Evolutionary conservation across 768 basidiomycete genomes (phyloP).

Genomic region (Leccinum fibrillosum): DNA sequence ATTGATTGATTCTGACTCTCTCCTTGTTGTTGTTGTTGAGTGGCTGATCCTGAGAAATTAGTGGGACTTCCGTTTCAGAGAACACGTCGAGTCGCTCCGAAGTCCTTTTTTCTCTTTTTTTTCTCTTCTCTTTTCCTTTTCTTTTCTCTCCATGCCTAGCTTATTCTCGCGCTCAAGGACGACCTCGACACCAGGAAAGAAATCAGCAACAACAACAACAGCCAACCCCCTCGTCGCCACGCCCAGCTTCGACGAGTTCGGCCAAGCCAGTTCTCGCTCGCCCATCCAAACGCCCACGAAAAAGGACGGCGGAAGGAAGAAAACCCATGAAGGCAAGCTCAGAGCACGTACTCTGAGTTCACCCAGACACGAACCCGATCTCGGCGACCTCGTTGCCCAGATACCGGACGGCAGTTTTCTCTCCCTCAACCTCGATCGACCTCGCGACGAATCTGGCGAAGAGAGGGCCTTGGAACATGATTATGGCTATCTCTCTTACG

Average conservation of each 20-base stretch:
- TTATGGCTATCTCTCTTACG: conserved; percentile 75
- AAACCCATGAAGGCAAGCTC: conserved; percentile 31
- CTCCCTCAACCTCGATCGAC: conserved; percentile 49
- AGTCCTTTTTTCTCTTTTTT: conserved; percentile 10
- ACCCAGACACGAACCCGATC: conserved; percentile 33
- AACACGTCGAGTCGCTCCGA: not conserved
- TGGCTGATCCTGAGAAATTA: conserved; percentile 30
- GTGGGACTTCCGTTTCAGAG: conserved; percentile 16
- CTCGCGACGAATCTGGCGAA: conserved; percentile 36
- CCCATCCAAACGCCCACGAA: conserved; percentile 30
- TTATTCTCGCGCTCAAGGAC: conserved; percentile 71
- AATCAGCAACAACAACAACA: conserved; percentile 11
- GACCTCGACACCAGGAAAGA: conserved; percentile 52
- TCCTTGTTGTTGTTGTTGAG: not conserved
- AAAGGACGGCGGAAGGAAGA: conserved; percentile 53
- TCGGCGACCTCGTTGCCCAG: conserved; percentile 35
- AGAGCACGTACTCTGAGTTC: conserved; percentile 43
- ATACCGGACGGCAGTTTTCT: conserved; percentile 53
- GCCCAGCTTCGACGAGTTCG: conserved; percentile 59
- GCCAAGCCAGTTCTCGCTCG: conserved; percentile 41
- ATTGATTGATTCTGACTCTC: not conserved
- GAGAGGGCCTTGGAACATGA: conserved; percentile 42
- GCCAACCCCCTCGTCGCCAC: conserved; percentile 5
- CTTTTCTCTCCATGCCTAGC: conserved; percentile 56
- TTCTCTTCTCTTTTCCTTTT: not conserved